Percentiles rank a stretch among this genome's conserved stretches.
Conservation (phyloP, 805 yeast genomes). For the Myxozyma neotropica region DNA sequence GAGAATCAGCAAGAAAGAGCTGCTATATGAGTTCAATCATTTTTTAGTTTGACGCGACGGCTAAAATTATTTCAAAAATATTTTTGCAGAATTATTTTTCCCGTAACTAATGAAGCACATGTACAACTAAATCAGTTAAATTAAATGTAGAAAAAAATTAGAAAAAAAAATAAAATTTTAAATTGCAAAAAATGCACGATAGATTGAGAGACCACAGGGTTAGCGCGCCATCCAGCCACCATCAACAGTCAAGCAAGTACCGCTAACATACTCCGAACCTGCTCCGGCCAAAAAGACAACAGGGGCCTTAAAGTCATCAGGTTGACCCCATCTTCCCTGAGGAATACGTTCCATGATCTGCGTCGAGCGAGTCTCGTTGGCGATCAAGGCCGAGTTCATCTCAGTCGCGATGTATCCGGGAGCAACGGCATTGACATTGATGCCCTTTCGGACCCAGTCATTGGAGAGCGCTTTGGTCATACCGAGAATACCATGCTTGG, state of each 20-base stretch:
- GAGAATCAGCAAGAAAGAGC: too few species aligned
- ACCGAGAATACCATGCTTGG: conserved; percentile 48
- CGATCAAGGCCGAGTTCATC: conserved; percentile 45
- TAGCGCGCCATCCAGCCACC: conserved; percentile 55
- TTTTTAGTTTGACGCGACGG: too few species aligned
- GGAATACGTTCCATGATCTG: conserved; percentile 48
- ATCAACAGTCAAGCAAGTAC: conserved; percentile 56
- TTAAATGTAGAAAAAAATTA: too few species aligned
- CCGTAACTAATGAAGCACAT: too few species aligned
- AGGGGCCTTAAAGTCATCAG: conserved; percentile 53
- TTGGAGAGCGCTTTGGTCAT: conserved; percentile 47
- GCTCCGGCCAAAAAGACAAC: conserved; percentile 51
- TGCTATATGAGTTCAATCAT: too few species aligned
- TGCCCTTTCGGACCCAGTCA: conserved; percentile 52
- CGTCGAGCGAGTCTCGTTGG: conserved; percentile 37
- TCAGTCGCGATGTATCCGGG: conserved; percentile 56
- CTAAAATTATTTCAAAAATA: too few species aligned
- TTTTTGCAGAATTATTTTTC: too few species aligned
- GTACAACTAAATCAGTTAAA: too few species aligned
- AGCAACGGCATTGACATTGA: conserved; percentile 53
- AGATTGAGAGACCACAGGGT: not conserved
- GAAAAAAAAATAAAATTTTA: too few species aligned
- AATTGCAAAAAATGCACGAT: too few species aligned
- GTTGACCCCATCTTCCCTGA: conserved; percentile 50
- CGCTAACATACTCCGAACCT: conserved; percentile 56